Percentiles rank a stretch among this genome's conserved stretches.
Evolutionary conservation across 2,329 filamentous ascomycete species (phyloP).

Genomic region (Xylariaceae sp.): DNA sequence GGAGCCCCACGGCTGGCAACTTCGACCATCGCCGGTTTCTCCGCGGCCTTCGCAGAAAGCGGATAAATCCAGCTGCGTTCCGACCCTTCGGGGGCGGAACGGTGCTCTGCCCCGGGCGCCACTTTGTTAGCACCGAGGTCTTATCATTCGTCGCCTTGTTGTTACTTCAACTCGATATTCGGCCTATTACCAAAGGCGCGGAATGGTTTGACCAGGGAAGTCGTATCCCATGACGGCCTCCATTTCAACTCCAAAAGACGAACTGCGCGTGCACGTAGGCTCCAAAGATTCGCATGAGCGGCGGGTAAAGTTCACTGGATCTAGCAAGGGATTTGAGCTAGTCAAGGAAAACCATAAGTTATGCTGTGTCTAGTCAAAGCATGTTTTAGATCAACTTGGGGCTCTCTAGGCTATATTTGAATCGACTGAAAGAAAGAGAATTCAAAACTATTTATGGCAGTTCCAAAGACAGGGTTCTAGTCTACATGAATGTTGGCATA

Average conservation of each 20-base stretch:
- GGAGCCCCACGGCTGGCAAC: conserved; percentile 8
- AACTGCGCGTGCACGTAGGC: conserved; percentile 3
- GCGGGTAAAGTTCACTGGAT: conserved; percentile 1
- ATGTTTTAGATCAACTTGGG: too few species aligned
- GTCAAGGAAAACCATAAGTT: conserved; percentile 2
- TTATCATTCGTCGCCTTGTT: conserved; percentile 13
- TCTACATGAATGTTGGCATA: too few species aligned
- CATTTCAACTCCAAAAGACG: conserved; percentile 6
- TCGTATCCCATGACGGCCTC: conserved; percentile 15
- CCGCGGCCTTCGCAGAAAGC: background rate
- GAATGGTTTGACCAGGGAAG: conserved; percentile 13
- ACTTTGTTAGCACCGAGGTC: conserved; percentile 18
- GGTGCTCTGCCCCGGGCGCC: conserved; percentile 13
- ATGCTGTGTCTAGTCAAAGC: background rate
- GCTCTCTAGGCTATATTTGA: too few species aligned
- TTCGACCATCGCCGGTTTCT: conserved; percentile 16
- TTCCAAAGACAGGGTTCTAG: too few species aligned
- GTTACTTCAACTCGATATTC: conserved; percentile 14
- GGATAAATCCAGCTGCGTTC: conserved; percentile 11
- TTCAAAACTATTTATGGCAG: too few species aligned
- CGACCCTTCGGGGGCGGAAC: conserved; percentile 13
- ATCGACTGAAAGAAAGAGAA: too few species aligned
- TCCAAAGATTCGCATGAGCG: conserved; percentile 1
- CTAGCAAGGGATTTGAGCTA: conserved; percentile 6
- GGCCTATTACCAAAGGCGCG: conserved; percentile 5